Evolutionary conservation across 352 stramenopile species (phyloP).

Genomic region (Phytophthora brassicae): DNA sequence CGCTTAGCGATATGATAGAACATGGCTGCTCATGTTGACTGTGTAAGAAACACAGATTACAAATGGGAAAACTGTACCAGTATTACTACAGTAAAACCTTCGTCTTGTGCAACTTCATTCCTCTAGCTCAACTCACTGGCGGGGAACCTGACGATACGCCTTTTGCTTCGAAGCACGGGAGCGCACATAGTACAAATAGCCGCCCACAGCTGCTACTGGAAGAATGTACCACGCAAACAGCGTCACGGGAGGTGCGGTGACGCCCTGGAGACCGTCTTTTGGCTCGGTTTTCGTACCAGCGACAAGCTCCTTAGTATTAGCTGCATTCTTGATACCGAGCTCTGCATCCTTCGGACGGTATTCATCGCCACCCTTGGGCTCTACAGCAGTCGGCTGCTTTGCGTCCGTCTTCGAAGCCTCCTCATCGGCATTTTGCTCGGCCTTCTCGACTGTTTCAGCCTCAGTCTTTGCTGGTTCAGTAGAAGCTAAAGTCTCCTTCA

Average conservation of each 20-base stretch:
- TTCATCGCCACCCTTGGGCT: conserved; percentile 34
- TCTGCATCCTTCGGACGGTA: conserved; percentile 74
- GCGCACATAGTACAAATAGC: conserved; percentile 68
- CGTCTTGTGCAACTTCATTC: conserved; percentile 1
- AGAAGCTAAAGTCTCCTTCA: conserved; percentile 16
- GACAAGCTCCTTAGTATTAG: conserved; percentile 55
- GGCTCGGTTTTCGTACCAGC: conserved; percentile 36
- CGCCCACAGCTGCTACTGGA: conserved; percentile 60
- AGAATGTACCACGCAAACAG: conserved; percentile 84
- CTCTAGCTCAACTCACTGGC: conserved; percentile 32
- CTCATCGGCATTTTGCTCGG: conserved; percentile 7
- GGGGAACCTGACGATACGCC: conserved; percentile 35
- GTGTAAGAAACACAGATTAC: no score
- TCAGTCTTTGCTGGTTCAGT: conserved; percentile 13
- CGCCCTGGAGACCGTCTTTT: conserved; percentile 47
- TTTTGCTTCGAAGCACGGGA: conserved; percentile 43
- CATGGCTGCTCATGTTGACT: no score
- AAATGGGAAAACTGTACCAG: no score
- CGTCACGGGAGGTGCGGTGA: conserved; percentile 57
- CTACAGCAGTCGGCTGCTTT: conserved; percentile 12
- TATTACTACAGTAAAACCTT: neutral
- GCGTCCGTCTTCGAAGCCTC: conserved; percentile 7
- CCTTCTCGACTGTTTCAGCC: conserved; percentile 8
- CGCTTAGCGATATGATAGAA: conserved; percentile 1
- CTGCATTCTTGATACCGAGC: conserved; percentile 61